Percentiles rank a stretch among this genome's conserved stretches.
These are phyloP conservation scores for Camellia sinensis DNA, from an alignment of 148 eudicot genomes.

Conservation along the genomic window DNA sequence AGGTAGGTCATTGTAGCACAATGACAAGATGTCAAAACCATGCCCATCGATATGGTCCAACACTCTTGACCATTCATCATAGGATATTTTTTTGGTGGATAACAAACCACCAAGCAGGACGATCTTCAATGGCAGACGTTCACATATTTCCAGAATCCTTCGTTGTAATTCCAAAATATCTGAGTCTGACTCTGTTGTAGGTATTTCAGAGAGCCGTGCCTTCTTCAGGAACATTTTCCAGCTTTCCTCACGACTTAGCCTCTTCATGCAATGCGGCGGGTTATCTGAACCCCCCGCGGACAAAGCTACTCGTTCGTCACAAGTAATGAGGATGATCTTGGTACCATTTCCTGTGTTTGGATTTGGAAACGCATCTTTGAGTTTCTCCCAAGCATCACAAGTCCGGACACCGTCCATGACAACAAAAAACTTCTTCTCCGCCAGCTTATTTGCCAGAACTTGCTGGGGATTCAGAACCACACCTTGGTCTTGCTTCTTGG, in stretches of 20 bases:
- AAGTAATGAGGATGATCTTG: constrained; percentile 19
- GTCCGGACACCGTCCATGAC: constrained; percentile 16
- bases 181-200: not conserved
- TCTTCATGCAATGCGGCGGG: too few relatives aligned
- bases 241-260: too few relatives aligned
- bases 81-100: constrained; percentile 19
- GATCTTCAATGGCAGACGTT: constrained; percentile 20
- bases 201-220: not conserved
- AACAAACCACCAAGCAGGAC: constrained; percentile 31
- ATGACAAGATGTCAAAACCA: not conserved
- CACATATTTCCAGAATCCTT: constrained; percentile 16
- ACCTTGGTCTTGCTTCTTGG: not conserved
- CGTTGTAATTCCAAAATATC: not conserved
- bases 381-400: not conserved
- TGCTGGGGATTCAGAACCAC: not conserved
- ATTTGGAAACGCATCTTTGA: constrained; percentile 15
- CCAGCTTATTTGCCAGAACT: not conserved
- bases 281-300: too few relatives aligned
- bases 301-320: not conserved
- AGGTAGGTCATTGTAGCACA: constrained; percentile 42
- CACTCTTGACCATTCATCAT: constrained; percentile 15
- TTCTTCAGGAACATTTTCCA: constrained; percentile 9
- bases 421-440: constrained; percentile 7
- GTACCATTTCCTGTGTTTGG: constrained; percentile 12
- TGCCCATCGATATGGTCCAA: not conserved